Evolutionary conservation across 306 rosid species (phyloP).

Genomic region (Lathyrus sativus): DNA sequence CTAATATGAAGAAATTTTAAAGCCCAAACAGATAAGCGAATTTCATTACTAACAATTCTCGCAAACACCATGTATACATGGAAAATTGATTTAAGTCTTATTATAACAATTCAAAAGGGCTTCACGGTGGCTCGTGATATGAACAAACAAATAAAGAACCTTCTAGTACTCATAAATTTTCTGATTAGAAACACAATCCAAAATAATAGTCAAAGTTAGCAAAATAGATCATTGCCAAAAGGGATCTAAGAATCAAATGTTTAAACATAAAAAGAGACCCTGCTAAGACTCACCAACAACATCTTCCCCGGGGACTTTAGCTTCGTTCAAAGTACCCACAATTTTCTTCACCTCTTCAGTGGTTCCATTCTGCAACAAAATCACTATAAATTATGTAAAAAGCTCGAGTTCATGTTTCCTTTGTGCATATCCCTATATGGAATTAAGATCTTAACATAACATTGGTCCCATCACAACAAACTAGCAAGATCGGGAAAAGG

Average conservation of each 20-base stretch:
- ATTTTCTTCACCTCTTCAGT: constrained; percentile 87
- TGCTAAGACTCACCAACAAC: constrained; percentile 64
- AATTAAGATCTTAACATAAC: constrained; percentile 28
- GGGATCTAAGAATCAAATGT: constrained; percentile 2
- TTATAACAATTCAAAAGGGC: not conserved
- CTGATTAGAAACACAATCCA: not conserved
- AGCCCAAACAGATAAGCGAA: no score
- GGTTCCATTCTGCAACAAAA: constrained; percentile 70
- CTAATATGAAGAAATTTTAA: constrained; percentile 1
- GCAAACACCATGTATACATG: not conserved
- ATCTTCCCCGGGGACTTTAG: constrained; percentile 75
- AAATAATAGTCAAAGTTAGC: constrained; percentile 2
- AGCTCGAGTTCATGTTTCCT: not conserved
- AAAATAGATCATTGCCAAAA: not conserved
- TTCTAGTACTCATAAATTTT: not conserved
- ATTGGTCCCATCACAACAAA: not conserved
- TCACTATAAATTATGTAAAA: constrained; percentile 1
- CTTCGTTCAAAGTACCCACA: constrained; percentile 66
- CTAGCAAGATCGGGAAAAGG: constrained; percentile 29
- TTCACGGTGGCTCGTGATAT: not conserved
- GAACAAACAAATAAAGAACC: not conserved
- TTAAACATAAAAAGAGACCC: not conserved
- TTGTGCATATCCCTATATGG: not conserved
- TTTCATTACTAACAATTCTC: not conserved
- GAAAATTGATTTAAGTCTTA: not conserved